These are phyloP conservation scores for Yueomyces sp. DNA, from an alignment of 1,139 yeast species.

Conservation along the genomic window DNA sequence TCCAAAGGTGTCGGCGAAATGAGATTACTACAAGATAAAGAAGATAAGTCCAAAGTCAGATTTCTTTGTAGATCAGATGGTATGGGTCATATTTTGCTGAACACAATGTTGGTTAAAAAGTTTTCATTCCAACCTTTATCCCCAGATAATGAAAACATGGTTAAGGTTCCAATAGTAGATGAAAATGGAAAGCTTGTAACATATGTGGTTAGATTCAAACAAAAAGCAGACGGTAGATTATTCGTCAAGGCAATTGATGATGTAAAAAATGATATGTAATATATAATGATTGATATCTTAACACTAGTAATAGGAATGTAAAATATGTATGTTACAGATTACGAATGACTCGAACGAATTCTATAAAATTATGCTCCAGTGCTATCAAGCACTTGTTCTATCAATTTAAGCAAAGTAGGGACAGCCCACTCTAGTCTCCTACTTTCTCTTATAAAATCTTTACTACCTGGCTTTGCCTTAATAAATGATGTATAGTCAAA, in stretches of 20 bases:
- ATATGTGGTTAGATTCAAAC: slow-evolving; percentile 62
- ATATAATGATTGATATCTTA: neutral
- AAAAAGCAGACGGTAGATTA: slow-evolving; percentile 53
- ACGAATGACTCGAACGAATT: too few species aligned
- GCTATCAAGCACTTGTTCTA: slow-evolving; percentile 3
- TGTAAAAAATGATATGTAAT: slow-evolving; percentile 23
- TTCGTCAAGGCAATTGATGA: slow-evolving; percentile 44
- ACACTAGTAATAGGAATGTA: neutral
- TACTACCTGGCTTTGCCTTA: slow-evolving; percentile 26
- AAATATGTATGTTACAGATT: too few species aligned
- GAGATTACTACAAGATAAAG: slow-evolving; percentile 51
- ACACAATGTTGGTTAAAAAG: slow-evolving; percentile 40
- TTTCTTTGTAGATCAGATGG: slow-evolving; percentile 82
- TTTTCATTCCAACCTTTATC: slow-evolving; percentile 37
- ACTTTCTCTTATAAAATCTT: slow-evolving; percentile 35
- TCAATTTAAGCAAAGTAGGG: slow-evolving; percentile 7
- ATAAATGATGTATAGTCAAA: slow-evolving; percentile 40
- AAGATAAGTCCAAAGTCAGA: slow-evolving; percentile 47
- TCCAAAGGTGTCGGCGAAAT: slow-evolving; percentile 74
- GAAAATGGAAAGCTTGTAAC: slow-evolving; percentile 38
- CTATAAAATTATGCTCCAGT: neutral
- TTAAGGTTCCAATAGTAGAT: slow-evolving; percentile 47
- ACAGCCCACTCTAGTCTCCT: slow-evolving; percentile 57
- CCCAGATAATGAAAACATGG: slow-evolving; percentile 39
- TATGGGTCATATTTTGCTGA: slow-evolving; percentile 67